These are phyloP conservation scores for Citrullus colocynthis DNA, from an alignment of 306 rosid genomes.

Conservation along the genomic window DNA sequence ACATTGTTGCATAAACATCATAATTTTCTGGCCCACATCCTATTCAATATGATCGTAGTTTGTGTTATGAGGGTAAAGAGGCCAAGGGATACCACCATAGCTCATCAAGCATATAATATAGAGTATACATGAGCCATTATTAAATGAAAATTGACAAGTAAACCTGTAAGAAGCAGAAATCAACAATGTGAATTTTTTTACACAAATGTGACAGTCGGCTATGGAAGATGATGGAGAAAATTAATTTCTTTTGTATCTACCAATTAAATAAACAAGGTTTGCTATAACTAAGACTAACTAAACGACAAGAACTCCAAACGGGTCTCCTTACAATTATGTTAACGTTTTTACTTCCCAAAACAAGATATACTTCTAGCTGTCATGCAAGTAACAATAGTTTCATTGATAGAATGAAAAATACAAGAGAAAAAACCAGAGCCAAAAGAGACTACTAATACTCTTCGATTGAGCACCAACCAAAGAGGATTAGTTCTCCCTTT, in stretches of 20 bases:
- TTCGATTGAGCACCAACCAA: background rate
- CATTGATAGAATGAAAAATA: background rate
- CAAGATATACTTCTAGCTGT: background rate
- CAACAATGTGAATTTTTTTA: background rate
- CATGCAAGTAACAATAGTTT: background rate
- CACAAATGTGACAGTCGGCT: background rate
- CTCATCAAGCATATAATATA: background rate
- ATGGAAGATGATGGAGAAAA: background rate
- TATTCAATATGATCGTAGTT: constrained; percentile 25
- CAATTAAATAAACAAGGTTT: background rate
- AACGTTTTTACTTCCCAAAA: background rate
- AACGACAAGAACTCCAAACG: background rate
- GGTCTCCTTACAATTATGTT: background rate
- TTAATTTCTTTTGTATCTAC: background rate
- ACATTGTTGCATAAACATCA: constrained; percentile 83
- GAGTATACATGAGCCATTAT: background rate
- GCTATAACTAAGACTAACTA: background rate
- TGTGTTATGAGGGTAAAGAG: constrained; percentile 21
- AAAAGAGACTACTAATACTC: background rate
- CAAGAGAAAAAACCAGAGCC: background rate
- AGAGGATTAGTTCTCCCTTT: background rate
- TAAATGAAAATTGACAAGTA: background rate
- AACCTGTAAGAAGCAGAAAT: background rate
- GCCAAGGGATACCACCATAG: constrained; percentile 5
- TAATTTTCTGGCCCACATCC: constrained; percentile 97